Percentiles rank a stretch among this genome's conserved stretches.
Conservation (phyloP, 305 asterid species). For the Solanum chacoense region DNA sequence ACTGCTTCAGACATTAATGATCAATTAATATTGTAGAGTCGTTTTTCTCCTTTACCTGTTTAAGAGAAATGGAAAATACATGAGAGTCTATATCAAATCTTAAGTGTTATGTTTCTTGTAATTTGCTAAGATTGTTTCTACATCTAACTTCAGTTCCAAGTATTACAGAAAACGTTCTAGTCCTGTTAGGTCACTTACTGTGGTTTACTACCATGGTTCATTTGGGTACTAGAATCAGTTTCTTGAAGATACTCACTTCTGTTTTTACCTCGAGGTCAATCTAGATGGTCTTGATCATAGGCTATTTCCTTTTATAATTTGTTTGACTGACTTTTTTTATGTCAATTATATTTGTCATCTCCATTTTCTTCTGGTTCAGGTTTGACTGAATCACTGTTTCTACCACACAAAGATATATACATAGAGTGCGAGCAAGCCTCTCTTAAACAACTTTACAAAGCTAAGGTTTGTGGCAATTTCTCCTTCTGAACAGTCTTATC, state of each 20-base stretch:
- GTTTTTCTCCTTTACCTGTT: background rate
- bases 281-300: background rate
- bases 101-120: background rate
- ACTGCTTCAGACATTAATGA: background rate
- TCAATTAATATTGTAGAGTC: background rate
- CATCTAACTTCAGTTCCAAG: background rate
- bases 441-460: slow-evolving; percentile 74
- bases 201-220: background rate
- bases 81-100: background rate
- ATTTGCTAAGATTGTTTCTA: background rate
- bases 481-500: background rate
- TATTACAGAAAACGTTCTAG: background rate
- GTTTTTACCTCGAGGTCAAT: background rate
- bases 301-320: background rate
- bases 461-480: slow-evolving; percentile 40
- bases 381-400: slow-evolving; percentile 81
- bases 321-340: background rate
- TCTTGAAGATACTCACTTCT: background rate
- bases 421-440: slow-evolving; percentile 90
- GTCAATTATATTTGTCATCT: background rate
- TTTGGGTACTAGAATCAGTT: background rate
- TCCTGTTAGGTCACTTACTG: background rate
- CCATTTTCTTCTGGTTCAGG: slow-evolving; percentile 43
- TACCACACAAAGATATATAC: slow-evolving; percentile 75
- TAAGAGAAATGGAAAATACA: background rate